These are phyloP conservation scores for Trichoderma sp. DNA, from an alignment of 2,329 filamentous ascomycete species.

Conservation along the genomic window DNA sequence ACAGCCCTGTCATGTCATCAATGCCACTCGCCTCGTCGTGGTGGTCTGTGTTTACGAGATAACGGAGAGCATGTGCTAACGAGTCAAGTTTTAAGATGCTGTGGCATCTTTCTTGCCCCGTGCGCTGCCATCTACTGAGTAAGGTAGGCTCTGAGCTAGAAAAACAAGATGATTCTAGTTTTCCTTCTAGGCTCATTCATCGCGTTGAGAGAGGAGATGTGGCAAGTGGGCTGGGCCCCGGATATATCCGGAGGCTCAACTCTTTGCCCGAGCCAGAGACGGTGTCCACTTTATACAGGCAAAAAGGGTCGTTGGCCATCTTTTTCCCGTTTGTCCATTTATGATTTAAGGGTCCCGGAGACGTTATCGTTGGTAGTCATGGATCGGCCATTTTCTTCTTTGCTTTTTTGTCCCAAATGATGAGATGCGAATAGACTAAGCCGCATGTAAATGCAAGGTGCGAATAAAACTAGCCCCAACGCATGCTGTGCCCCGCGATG, in stretches of 20 bases:
- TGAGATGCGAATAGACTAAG: not conserved
- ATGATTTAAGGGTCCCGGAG: not conserved
- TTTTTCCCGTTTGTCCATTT: not conserved
- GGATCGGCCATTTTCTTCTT: not conserved
- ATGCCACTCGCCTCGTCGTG: not conserved
- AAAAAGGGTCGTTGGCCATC: not conserved
- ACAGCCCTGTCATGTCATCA: conserved; percentile 16
- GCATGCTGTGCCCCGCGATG: not conserved
- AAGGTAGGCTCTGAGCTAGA: not conserved
- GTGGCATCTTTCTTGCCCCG: conserved; percentile 1
- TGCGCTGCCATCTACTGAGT: not conserved
- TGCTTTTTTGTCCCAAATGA: not conserved
- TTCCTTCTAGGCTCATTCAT: conserved; percentile 7
- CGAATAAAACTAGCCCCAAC: conserved; percentile 11
- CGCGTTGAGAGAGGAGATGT: not conserved
- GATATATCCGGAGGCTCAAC: conserved; percentile 27
- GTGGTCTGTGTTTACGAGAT: not conserved
- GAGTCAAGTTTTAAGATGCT: not conserved
- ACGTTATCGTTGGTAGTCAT: not conserved
- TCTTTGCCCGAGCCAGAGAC: conserved; percentile 1
- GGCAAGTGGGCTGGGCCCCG: conserved; percentile 1
- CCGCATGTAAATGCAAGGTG: conserved; percentile 2
- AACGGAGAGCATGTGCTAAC: not conserved
- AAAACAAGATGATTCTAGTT: conserved; percentile 4
- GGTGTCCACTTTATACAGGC: not conserved